Conservation (phyloP, 2,329 filamentous ascomycete species). For the Botrytis medusae region DNA sequence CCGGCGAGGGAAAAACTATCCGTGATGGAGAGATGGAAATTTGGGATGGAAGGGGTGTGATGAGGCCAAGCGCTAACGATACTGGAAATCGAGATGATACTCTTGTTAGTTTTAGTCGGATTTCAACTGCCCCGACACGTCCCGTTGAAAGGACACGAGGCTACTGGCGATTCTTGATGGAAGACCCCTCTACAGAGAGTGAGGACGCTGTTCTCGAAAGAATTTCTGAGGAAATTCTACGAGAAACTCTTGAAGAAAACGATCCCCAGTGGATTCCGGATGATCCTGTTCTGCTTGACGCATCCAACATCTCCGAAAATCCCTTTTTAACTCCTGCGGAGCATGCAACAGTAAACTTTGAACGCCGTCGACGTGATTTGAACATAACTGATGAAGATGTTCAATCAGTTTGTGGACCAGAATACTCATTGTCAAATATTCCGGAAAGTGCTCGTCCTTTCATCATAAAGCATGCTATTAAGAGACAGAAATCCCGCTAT, state of each 20-base stretch:
- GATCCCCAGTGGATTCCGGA: not conserved
- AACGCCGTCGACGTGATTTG: conserved; percentile 34
- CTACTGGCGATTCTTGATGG: conserved; percentile 37
- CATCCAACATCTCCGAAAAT: not conserved
- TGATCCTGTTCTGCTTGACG: not conserved
- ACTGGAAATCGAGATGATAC: conserved; percentile 60
- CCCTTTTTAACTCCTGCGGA: not conserved
- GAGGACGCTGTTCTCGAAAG: conserved; percentile 29
- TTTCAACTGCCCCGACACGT: not conserved
- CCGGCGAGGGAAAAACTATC: conserved; percentile 64
- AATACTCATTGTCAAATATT: conserved; percentile 32
- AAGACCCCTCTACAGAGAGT: conserved; percentile 34
- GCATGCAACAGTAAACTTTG: conserved; percentile 2
- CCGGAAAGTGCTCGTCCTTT: conserved; percentile 27
- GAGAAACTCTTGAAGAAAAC: not conserved
- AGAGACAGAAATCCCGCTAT: conserved; percentile 31
- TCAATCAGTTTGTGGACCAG: conserved; percentile 35
- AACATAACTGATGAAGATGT: conserved; percentile 38
- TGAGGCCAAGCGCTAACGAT: conserved; percentile 61
- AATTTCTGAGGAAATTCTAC: not conserved
- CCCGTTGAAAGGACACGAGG: conserved; percentile 18
- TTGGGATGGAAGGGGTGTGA: conserved; percentile 57
- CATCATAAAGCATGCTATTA: conserved; percentile 34
- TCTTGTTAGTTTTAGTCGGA: conserved; percentile 43
- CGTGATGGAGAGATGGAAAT: conserved; percentile 66